A percentile compares a stretch with the other conserved stretches of the same genome.
phyloP scores from a whole-genome alignment of 805 yeast genomes.

The Ogataea saltuana region DNA sequence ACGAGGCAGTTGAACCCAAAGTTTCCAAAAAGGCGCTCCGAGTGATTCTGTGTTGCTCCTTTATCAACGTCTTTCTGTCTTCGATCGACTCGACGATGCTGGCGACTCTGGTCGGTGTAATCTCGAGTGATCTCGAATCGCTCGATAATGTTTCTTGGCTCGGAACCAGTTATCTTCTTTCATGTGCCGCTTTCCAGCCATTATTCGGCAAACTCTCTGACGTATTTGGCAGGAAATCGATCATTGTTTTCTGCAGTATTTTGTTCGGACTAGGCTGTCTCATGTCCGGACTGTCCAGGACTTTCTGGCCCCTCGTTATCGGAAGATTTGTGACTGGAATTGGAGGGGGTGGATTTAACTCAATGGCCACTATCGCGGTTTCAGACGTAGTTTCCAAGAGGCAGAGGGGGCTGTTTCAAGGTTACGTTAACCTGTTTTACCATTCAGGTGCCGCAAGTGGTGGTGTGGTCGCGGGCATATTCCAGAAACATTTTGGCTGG shows the following conservation, averaged over 20 bases:
- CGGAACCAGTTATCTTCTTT: slow-evolving; percentile 43
- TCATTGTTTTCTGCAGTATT: slow-evolving; percentile 36
- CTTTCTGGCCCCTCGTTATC: slow-evolving; percentile 46
- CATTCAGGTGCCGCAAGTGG: slow-evolving; percentile 79
- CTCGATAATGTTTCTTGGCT: slow-evolving; percentile 45
- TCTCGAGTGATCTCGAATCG: slow-evolving; percentile 52
- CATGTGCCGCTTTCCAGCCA: slow-evolving; percentile 54
- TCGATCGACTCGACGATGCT: slow-evolving; percentile 58
- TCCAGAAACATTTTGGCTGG: slow-evolving; percentile 63
- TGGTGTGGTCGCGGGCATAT: slow-evolving; percentile 61
- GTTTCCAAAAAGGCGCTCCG: no score
- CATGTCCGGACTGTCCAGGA: slow-evolving; percentile 42
- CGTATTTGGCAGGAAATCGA: slow-evolving; percentile 50
- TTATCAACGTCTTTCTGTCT: slow-evolving; percentile 40
- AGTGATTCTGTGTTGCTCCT: slow-evolving; percentile 21
- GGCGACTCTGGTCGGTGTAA: slow-evolving; percentile 50
- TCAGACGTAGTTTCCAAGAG: slow-evolving; percentile 77
- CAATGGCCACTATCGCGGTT: slow-evolving; percentile 72
- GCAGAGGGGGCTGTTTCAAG: slow-evolving; percentile 80
- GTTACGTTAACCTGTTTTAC: slow-evolving; percentile 72
- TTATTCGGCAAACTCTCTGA: slow-evolving; percentile 55
- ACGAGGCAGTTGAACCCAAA: no score
- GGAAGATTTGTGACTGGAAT: slow-evolving; percentile 78
- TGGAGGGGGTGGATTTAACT: slow-evolving; percentile 85
- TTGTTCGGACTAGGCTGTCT: slow-evolving; percentile 42